Base-by-base conservation (phyloP, 345 rosid genomes). In the Populus nigra region DNA sequence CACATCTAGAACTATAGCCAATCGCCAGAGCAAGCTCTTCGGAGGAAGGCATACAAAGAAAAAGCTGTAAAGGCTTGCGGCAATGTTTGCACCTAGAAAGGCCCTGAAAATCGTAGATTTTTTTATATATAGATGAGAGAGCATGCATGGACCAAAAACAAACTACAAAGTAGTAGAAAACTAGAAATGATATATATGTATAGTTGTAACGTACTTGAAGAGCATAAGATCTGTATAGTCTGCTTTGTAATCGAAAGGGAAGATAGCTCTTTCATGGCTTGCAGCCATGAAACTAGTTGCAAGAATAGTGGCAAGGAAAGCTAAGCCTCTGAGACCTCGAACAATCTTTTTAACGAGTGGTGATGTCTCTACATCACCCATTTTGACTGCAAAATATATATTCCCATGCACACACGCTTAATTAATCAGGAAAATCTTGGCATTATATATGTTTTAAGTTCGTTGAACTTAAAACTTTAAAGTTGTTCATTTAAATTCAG, bases 1-100 rank as follows among this genome's bases (percentile, higher is more conserved):
- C 74, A 70, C 20, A 31, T 77, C 79, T 20, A 31, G 13, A 12
- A 62, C 47, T 15, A 70, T 43, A 16, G 71, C 10, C 36, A 35
- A 29, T 70, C 61, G 61, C 79, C 79, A 69, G 2, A 70, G 75
- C 43, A 77, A 23, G 65, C 79, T 77, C n/a, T 7, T 25, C 22
- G 33, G 33, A 12, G 74, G 69, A 38, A 70, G 79, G 59, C 20
- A 3, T 25, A 41, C 63, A 69, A 70, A 68, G 33, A 41, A 25
- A 5, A 77, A 3, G 33, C 74, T 41, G 5, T 77, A 59, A 41
- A 13, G 57, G 67, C 31, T 57, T n/a, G 72, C 61, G 9, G 62
- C 16, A 17, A 12, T 33, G 61, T 77, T 57, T 15, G 31, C 7
- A 7, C 31, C 74, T 3, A 59, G 1, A 50, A 69, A 69, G 8